Evolutionary conservation across 2,329 filamentous ascomycete genomes (phyloP).

Genomic region (Venturia nashicola): DNA sequence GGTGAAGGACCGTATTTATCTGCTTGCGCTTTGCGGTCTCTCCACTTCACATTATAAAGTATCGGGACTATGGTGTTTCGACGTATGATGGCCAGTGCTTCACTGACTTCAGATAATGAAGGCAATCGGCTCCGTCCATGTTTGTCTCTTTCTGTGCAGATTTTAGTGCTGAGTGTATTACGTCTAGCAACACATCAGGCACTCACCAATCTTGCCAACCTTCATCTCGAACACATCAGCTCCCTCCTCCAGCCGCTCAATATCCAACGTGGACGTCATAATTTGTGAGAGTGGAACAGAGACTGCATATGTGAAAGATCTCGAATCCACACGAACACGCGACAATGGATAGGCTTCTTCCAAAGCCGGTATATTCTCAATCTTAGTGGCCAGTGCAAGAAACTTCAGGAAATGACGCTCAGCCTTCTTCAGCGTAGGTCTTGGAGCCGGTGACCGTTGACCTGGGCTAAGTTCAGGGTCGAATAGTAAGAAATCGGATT

Average conservation of each 20-base stretch:
- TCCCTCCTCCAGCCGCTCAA: slow-evolving; percentile 54
- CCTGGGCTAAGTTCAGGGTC: slow-evolving; percentile 13
- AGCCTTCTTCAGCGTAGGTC: slow-evolving; percentile 51
- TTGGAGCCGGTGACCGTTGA: slow-evolving; percentile 14
- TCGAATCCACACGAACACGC: slow-evolving; percentile 45
- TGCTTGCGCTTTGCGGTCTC: slow-evolving; percentile 10
- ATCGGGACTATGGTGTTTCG: slow-evolving; percentile 50
- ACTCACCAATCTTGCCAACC: slow-evolving; percentile 18
- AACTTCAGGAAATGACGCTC: slow-evolving; percentile 61
- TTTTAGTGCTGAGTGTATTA: neutral
- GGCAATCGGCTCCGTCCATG: neutral
- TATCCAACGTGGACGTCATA: slow-evolving; percentile 40
- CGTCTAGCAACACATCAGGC: neutral
- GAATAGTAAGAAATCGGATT: slow-evolving; percentile 41
- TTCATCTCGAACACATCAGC: slow-evolving; percentile 54
- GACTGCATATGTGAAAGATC: slow-evolving; percentile 55
- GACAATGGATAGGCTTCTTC: slow-evolving; percentile 56
- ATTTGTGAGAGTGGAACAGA: slow-evolving; percentile 48
- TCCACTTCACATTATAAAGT: slow-evolving; percentile 38
- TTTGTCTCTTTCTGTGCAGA: neutral
- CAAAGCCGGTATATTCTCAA: slow-evolving; percentile 42
- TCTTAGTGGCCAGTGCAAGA: slow-evolving; percentile 46
- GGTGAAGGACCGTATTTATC: slow-evolving; percentile 11
- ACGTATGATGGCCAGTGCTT: slow-evolving; percentile 46
- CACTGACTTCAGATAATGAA: slow-evolving; percentile 37